phyloP scores from a whole-genome alignment of 805 yeast genomes.

The Suhomyces kilbournensis region DNA sequence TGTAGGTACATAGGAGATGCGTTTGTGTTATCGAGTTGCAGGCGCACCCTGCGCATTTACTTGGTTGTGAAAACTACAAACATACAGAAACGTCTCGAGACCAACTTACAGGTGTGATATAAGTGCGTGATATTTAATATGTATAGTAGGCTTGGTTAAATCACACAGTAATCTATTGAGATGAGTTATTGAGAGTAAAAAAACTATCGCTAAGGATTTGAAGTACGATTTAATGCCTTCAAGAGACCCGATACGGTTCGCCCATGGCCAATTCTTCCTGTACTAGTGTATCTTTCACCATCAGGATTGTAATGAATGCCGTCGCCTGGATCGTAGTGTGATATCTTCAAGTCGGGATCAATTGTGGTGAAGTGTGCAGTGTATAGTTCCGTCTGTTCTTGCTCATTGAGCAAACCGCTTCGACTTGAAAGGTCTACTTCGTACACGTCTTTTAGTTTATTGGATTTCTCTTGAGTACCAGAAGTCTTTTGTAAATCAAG shows the following conservation, averaged over 20 bases:
- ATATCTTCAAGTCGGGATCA: slow-evolving; percentile 13
- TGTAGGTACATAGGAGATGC: not conserved
- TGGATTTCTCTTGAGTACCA: not conserved
- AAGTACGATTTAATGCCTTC: not conserved
- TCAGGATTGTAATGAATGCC: slow-evolving; percentile 3
- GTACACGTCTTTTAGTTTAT: slow-evolving; percentile 16
- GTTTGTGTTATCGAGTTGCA: not conserved
- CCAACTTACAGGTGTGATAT: too few relatives aligned
- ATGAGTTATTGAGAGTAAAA: not conserved
- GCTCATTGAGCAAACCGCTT: slow-evolving; percentile 42
- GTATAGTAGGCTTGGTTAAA: not conserved
- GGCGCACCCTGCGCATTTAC: not conserved
- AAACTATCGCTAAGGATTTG: not conserved
- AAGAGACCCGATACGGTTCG: not conserved
- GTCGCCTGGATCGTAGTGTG: slow-evolving; percentile 8
- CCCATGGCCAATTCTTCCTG: not conserved
- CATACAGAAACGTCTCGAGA: too few relatives aligned
- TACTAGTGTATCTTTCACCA: not conserved
- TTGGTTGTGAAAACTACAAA: not conserved
- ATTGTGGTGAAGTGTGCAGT: slow-evolving; percentile 32
- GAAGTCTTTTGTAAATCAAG: too few relatives aligned
- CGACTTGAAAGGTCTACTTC: slow-evolving; percentile 12
- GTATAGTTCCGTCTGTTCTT: slow-evolving; percentile 40
- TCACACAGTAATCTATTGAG: too few relatives aligned
- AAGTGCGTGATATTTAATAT: not conserved